These are phyloP conservation scores for Blastocystis sp. DNA, from an alignment of 352 stramenopile genomes.

Conservation along the genomic window DNA sequence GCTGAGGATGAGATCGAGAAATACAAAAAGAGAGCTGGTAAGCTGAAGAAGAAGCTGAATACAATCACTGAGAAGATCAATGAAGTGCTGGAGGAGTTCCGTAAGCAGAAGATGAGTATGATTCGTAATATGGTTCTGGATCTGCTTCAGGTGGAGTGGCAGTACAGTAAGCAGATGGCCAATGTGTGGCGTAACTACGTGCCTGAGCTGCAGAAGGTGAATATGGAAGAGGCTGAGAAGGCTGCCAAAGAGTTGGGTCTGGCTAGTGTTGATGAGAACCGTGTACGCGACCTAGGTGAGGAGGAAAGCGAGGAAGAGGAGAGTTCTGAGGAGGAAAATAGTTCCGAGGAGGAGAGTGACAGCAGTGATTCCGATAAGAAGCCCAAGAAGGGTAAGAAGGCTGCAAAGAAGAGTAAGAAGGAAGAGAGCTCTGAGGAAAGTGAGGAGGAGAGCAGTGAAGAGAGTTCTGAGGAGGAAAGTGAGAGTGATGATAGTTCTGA, in stretches of 20 bases:
- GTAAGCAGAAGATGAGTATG: slow-evolving; percentile 4
- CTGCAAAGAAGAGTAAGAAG: neutral
- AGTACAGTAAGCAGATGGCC: slow-evolving; percentile 30
- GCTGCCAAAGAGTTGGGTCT: neutral
- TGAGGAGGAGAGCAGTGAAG: neutral
- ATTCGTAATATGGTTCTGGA: slow-evolving; percentile 20
- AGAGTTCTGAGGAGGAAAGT: neutral
- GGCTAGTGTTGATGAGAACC: slow-evolving; percentile 26
- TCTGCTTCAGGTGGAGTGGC: neutral
- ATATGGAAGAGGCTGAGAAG: slow-evolving; percentile 25
- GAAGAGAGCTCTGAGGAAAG: neutral
- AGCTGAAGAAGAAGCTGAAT: slow-evolving; percentile 59
- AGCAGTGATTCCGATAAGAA: slow-evolving; percentile 40
- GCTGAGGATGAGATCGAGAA: slow-evolving; percentile 40
- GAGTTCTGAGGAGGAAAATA: neutral
- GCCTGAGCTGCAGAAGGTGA: slow-evolving; percentile 37
- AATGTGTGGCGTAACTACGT: slow-evolving; percentile 50
- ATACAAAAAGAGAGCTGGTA: slow-evolving; percentile 38
- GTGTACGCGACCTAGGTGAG: neutral
- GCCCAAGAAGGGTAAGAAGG: slow-evolving; percentile 43
- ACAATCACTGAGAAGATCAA: slow-evolving; percentile 55
- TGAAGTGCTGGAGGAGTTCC: slow-evolving; percentile 39
- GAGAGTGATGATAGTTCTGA: slow-evolving; percentile 15
- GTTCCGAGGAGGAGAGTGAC: slow-evolving; percentile 2
- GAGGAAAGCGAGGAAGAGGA: neutral